These are phyloP conservation scores for Yamadazyma diospyri DNA, from an alignment of 1,139 yeast species.

Conservation along the genomic window DNA sequence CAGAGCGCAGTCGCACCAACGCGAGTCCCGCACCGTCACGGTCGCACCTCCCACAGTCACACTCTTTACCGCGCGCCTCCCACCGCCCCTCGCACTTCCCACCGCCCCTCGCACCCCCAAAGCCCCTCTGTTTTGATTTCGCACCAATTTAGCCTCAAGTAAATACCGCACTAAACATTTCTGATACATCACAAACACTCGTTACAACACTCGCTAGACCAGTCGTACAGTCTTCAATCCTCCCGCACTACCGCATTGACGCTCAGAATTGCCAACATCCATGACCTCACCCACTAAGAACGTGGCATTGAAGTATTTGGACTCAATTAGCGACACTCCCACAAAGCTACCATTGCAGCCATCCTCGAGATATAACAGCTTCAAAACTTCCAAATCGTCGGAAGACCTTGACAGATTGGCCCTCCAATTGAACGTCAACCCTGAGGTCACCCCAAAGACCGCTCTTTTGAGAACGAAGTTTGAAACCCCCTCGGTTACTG, in stretches of 20 bases:
- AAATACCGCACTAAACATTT: too few relatives aligned
- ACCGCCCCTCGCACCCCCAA: background rate
- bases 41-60: too few relatives aligned
- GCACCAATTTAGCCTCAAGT: too few relatives aligned
- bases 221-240: too few relatives aligned
- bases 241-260: too few relatives aligned
- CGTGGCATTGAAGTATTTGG: slow-evolving; percentile 33
- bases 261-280: background rate
- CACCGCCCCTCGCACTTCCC: background rate
- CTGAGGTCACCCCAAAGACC: slow-evolving; percentile 25
- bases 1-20: too few relatives aligned
- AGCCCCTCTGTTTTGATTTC: too few relatives aligned
- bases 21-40: too few relatives aligned
- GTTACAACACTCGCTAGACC: too few relatives aligned
- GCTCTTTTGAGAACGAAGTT: slow-evolving; percentile 32
- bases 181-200: too few relatives aligned
- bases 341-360: slow-evolving; percentile 31
- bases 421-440: slow-evolving; percentile 31
- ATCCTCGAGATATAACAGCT: slow-evolving; percentile 23
- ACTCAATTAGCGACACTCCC: slow-evolving; percentile 26
- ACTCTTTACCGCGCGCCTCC: too few relatives aligned
- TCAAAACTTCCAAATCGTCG: slow-evolving; percentile 14
- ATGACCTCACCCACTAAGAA: slow-evolving; percentile 26
- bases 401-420: slow-evolving; percentile 42
- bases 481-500: slow-evolving; percentile 46